Evolutionary conservation across 2,329 filamentous ascomycete species (phyloP), one percentile per base, ranked within the genome.

Genomic region (Fusarium floridanum): DNA sequence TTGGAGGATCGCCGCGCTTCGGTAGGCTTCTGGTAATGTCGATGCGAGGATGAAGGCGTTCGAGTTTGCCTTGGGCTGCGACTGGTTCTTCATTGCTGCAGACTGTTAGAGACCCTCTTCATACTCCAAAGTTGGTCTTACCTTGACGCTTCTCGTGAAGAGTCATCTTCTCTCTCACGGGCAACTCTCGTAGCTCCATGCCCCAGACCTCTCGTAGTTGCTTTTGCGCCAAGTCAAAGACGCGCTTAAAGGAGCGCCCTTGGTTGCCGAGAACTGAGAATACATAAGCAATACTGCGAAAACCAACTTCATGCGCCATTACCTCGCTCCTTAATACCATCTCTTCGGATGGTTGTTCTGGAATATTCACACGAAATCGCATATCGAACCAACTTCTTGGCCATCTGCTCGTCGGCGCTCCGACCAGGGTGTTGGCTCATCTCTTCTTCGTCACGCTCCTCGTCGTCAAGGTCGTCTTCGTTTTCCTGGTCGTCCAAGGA

Each of bases 161-260:
- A 0, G 95, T 95, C 59, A 94, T 88, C 82, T 95, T 97, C 79
- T 98, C 96, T 78, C 89, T 90, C 2, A 89, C 86, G 0, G 97
- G 95, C 60, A 98, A 86, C 83, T 98, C 95, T 5, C 91, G 88
- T 87, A 99, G 89, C 81, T 95, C 89, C 95, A 98, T 98, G n/a
- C 97, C 97, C 83, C 98, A 98, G 1, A 92, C 88, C 2, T 85
- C 84, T 57, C 88, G 86, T 41, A 99, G 85, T 75, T 93, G 89
- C 37, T 86, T 83, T 81, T 99, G 96, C 48, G 96, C 94, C 45
- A 89, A 86, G 0, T 90, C 89, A 79, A 98, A 98, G 5, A 98
- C 91, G 14, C 84, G 82, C 80, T 91, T 95, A 82, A 98, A 98
- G 39, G 91, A 86, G 36, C 92, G 88, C 8, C 90, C 85, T 10